phyloP scores from a whole-genome alignment of 2,329 filamentous ascomycete species.

The Teratosphaeria zuluensis region DNA sequence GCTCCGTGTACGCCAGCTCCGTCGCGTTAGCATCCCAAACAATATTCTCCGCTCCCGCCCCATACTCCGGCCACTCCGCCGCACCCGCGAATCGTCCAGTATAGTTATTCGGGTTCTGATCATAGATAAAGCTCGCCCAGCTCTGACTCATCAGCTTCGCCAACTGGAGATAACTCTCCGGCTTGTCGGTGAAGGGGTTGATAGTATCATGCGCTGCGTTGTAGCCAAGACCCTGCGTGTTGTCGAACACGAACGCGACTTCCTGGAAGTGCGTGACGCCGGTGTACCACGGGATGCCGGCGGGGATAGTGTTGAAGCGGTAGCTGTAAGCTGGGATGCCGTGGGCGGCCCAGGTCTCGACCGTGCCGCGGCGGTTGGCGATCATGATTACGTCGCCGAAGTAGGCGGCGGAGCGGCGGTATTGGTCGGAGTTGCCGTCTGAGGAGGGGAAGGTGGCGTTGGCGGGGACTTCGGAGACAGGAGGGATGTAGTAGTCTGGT shows the following conservation, averaged over 20 bases:
- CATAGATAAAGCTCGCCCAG: conserved; percentile 37
- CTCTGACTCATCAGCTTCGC: conserved; percentile 34
- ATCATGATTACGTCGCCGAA: conserved; percentile 35
- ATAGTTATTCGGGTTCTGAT: conserved; percentile 31
- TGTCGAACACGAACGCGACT: conserved; percentile 35
- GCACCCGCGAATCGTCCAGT: conserved; percentile 13
- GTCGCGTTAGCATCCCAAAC: conserved; percentile 39
- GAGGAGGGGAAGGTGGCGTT: conserved; percentile 28
- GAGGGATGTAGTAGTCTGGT: conserved; percentile 25
- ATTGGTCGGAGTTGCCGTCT: conserved; percentile 21
- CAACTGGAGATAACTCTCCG: conserved; percentile 29
- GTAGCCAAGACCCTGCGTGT: conserved; percentile 35
- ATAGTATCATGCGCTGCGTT: conserved; percentile 20
- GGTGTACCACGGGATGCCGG: conserved; percentile 32
- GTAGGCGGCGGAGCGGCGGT: conserved; percentile 46
- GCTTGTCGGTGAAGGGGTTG: conserved; percentile 27
- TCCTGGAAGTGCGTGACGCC: conserved; percentile 48
- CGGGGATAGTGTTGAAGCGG: conserved; percentile 49
- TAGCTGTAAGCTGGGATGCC: conserved; percentile 49
- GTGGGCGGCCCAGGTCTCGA: conserved; percentile 41
- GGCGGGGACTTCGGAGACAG: conserved; percentile 26
- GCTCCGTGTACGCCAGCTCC: conserved; percentile 26
- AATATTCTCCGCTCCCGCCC: conserved; percentile 28
- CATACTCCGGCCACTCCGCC: conserved; percentile 33
- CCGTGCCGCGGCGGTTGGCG: conserved; percentile 45